Base-by-base conservation (phyloP, 75 land plant species). In the Cupressus sempervirens region DNA sequence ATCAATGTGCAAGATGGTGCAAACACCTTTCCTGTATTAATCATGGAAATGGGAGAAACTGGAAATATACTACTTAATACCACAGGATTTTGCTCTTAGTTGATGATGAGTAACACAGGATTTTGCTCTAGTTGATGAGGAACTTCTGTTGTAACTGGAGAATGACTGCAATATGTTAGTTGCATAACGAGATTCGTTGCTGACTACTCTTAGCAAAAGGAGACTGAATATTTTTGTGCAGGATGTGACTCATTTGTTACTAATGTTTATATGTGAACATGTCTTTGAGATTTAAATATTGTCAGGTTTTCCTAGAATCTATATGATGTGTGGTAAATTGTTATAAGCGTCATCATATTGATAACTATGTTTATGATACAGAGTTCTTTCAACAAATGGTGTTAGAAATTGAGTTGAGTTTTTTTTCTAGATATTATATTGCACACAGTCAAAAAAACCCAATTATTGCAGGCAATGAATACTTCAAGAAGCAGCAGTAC, bases 401-500 rank as follows among this genome's bases (percentile, higher is more conserved):
- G 58, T 56, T 56, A 56, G 18, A 56, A 18, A 4, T 56, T 56
- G 23, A 56, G 62, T 56, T 20, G n/a, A 3, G 67, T 7, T 8
- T 45, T 23, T 41, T 76, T 11, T 12, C 81, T 26, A 45, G 46
- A 79, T 45, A 45, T 20, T 79, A 3, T 79, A 3, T 4, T 12
- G 52, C 41, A 26, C 30, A 23, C 30, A 38, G 26, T 76, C 0
- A 13, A 18, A 18, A n/a, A 76, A 40, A 20, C 29, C 43, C n/a
- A 0, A 30, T 15, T 81, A 46, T 48, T 82, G 62, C 86, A 97
- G 99, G 99, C 10, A 98, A 98, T 89, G 95, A 98, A 43, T 94
- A 23, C 73, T 98, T 98, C 85, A 98, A 98, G 91, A 85, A 93
- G 89, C 94, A 91, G 80, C 90, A 96, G 82, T 98, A 98, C 84